phyloP scores from a whole-genome alignment of 495 filamentous ascomycete species.

The Neurospora africana region DNA sequence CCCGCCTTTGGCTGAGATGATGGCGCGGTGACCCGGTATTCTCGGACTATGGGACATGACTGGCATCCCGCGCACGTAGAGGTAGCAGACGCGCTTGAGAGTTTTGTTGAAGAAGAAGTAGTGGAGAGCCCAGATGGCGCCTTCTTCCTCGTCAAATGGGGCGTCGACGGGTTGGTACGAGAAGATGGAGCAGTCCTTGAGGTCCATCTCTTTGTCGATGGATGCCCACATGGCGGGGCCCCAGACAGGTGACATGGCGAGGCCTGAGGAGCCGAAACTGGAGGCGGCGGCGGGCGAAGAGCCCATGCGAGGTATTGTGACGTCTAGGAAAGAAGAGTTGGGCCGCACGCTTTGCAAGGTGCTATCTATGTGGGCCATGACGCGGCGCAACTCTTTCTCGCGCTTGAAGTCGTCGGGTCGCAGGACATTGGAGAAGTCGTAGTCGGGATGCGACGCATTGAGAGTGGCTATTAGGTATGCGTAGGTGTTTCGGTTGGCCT shows the following conservation, averaged over 20 bases:
- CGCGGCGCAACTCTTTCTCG: constrained; percentile 59
- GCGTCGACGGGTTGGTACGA: constrained; percentile 78
- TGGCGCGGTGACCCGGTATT: constrained; percentile 13
- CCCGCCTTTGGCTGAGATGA: constrained; percentile 1
- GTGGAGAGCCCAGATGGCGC: constrained; percentile 86
- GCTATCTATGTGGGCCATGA: constrained; percentile 77
- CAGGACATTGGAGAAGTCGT: constrained; percentile 88
- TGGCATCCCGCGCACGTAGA: constrained; percentile 79
- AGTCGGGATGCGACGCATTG: constrained; percentile 95
- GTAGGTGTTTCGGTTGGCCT: constrained; percentile 80
- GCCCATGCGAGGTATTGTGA: constrained; percentile 6
- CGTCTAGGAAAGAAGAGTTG: constrained; percentile 18
- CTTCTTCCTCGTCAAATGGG: constrained; percentile 78
- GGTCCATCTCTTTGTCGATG: constrained; percentile 84
- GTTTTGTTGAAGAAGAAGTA: constrained; percentile 97
- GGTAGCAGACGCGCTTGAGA: constrained; percentile 86
- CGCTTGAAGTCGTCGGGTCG: constrained; percentile 79
- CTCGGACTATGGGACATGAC: constrained; percentile 62
- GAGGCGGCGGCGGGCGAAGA: constrained; percentile 20
- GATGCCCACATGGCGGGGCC: constrained; percentile 78
- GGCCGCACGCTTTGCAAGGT: constrained; percentile 78
- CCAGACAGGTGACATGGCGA: constrained; percentile 46
- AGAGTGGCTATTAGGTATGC: constrained; percentile 94
- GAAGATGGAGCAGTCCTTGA: constrained; percentile 77
- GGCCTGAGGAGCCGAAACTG: constrained; percentile 14